Base-by-base conservation (phyloP, 331 rosid species). In the Pyrus hybrid region DNA sequence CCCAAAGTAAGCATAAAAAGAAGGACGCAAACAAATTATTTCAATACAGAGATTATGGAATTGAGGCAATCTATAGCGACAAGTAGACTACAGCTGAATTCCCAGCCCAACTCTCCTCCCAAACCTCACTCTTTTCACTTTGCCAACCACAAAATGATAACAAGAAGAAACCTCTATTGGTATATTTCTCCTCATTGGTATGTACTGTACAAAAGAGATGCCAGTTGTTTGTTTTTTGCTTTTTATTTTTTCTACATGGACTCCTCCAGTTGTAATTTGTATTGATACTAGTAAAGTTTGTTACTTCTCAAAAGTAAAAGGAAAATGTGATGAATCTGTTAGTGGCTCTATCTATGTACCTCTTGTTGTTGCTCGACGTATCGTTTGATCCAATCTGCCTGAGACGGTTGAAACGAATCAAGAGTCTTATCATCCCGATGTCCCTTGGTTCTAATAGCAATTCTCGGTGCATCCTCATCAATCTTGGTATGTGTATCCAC, bases 301-400 rank as follows among this genome's bases (percentile, higher is more conserved):
- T 63, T 28, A 13, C 67, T 28, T 63, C 41, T 26, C 12, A 56
- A 67, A 57, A 56, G 3, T 18, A 8, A 35, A 16, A 21, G 3
- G 66, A 61, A 57, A 35, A 33, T 12, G 17, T 18, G 23, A 5
- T 22, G 45, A 72, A 73, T 66, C 22, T 45, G 63, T 30, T 8
- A 69, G 62, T 45, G 81, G 62, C 29, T 72, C 73, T 76, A 10
- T 74, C 23, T 56, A 30, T 32, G 66, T 72, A 89, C 98, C 93
- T 91, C 96, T 77, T 90, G 92, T 70, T 93, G 89, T 74, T 87
- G 95, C 83, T 91, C 88, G 41, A 93, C 84, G 72, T 93, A 93
- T 76, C 88, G 89, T 76, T 83, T 90, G 71, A 93, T 93, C 98
- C 98, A 93, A 76, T 91, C 95, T 45, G 96, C 97, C 85, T 93